A percentile compares a stretch with the other conserved stretches of the same genome.
These are phyloP conservation scores for Acacia confusa DNA, from an alignment of 306 rosid species.

Conservation along the genomic window DNA sequence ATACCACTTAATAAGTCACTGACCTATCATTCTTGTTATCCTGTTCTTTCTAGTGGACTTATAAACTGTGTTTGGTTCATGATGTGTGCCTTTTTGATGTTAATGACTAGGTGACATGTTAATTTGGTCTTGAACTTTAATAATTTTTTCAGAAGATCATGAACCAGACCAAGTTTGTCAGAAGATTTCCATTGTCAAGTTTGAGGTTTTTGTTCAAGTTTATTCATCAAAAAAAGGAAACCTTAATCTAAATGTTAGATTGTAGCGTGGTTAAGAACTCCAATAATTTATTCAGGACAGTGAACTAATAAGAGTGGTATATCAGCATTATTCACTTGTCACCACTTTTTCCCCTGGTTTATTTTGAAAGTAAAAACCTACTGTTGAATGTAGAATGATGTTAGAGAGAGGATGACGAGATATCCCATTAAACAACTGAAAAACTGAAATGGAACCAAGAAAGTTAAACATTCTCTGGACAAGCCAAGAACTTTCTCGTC, in stretches of 20 bases:
- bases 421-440: background rate
- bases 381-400: background rate
- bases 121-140: background rate
- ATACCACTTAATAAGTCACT: background rate
- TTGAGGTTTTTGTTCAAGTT: background rate
- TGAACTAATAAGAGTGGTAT: background rate
- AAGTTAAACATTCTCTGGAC: background rate
- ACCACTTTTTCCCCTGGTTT: background rate
- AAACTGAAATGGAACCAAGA: background rate
- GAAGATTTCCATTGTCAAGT: background rate
- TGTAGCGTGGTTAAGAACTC: background rate
- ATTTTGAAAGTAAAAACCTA: background rate
- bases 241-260: background rate
- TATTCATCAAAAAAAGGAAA: background rate
- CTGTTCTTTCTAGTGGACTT: constrained; percentile 2
- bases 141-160: background rate
- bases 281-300: background rate
- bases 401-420: background rate
- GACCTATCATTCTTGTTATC: background rate
- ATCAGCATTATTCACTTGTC: background rate
- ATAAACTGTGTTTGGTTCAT: background rate
- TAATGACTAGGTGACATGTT: background rate
- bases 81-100: background rate
- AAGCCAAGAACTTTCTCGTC: too few relatives aligned
- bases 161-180: background rate